Percentiles rank a stretch among this genome's conserved stretches.
Conservation (phyloP, 164 flowering plant genomes). For the Berberis vulgaris region DNA sequence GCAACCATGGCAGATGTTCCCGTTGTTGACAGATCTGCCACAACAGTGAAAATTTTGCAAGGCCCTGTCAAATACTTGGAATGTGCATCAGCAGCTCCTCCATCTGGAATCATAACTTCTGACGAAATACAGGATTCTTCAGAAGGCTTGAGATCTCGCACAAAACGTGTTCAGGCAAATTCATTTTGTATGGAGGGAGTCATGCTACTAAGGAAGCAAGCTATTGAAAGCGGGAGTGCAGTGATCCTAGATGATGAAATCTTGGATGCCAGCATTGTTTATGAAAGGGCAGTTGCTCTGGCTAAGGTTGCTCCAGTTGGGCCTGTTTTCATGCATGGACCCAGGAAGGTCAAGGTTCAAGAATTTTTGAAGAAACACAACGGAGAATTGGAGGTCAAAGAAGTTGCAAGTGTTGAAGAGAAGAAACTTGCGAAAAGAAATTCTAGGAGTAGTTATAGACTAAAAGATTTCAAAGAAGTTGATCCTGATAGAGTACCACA, state of each 20-base stretch:
- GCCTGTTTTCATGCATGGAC: constrained; percentile 44
- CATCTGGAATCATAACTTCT: constrained; percentile 4
- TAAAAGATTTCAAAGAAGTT: constrained; percentile 26
- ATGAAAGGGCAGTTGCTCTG: constrained; percentile 46
- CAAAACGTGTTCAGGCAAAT: constrained; percentile 5
- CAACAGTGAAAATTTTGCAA: constrained; percentile 7
- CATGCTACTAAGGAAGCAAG: constrained; percentile 41
- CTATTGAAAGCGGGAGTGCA: constrained; percentile 69
- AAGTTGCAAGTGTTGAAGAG: constrained; percentile 11
- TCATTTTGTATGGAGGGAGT: constrained; percentile 35
- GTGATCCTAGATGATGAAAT: constrained; percentile 36
- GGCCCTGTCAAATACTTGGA: constrained; percentile 7
- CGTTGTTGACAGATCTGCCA: constrained; percentile 1
- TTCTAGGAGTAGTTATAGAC: constrained; percentile 16
- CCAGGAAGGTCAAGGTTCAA: constrained; percentile 19
- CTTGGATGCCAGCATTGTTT: constrained; percentile 63
- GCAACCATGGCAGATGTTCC: not conserved
- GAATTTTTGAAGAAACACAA: constrained; percentile 21
- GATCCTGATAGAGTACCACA: constrained; percentile 32
- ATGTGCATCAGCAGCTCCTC: constrained; percentile 1
- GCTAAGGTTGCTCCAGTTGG: constrained; percentile 63
- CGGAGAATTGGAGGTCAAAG: constrained; percentile 17
- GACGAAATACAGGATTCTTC: constrained; percentile 11
- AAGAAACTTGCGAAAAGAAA: constrained; percentile 23
- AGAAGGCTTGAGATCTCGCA: constrained; percentile 5